Evolutionary conservation across 306 rosid species (phyloP), one percentile per base, ranked within the genome.

Genomic region (Begonia fuchsioides): DNA sequence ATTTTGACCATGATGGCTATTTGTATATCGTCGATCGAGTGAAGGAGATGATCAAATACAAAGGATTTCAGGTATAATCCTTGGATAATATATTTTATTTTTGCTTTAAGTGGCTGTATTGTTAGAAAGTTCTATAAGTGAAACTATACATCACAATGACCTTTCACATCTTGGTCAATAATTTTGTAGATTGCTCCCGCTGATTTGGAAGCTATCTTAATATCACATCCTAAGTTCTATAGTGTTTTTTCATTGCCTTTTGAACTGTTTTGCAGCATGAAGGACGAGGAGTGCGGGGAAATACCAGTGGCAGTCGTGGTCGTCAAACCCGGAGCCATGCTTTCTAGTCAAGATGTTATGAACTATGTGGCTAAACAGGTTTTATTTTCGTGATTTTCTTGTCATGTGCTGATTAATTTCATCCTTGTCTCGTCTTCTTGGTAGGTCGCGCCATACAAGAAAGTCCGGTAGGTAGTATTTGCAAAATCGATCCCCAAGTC

Each of bases 31-130:
- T 62, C 51, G 94, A 81, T 54, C 90, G 97, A 13, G 57, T 84
- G 71, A 90, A 90, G 66, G 97, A 90, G 57, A 66, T 75, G 4
- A 90, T 90, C 74, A 90, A 90, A 65, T 90, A 84, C 71, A 90
- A 84, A 66, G 97, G 94, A 48, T 90, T 68, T 79, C 95, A 84
- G 93, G 95, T 81, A 64, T 54, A 51, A 10, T n/a, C 14, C 11
- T n/a, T n/a, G n/a, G n/a, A n/a, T n/a, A n/a, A n/a, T n/a, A n/a
- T n/a, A n/a, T n/a, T n/a, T n/a, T n/a, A n/a, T n/a, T n/a, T n/a
- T n/a, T n/a, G n/a, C n/a, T n/a, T n/a, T 20, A 2, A 20, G 0
- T 20, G 32, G 5, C 5, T 20, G 32, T 2, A 3, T 2, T 3
- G 5, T 20, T n/a, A n/a, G 32, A 20, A 20, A 20, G 5, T 20